These are phyloP conservation scores for Talaromyces funiculosus DNA, from an alignment of 2,329 filamentous ascomycete species.

Conservation along the genomic window DNA sequence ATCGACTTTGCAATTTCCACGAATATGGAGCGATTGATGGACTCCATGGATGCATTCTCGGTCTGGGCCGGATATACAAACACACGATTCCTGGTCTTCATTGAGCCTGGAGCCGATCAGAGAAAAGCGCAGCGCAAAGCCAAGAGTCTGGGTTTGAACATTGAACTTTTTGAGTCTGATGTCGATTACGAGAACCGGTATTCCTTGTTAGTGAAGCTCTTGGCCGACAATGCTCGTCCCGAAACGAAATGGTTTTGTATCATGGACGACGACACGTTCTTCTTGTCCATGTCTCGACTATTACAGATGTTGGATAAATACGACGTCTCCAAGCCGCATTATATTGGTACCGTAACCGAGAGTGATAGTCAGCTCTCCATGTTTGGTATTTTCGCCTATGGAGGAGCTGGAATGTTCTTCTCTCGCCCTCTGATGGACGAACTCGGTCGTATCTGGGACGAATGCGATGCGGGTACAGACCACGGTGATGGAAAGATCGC, in stretches of 20 bases:
- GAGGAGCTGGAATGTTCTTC: slow-evolving; percentile 57
- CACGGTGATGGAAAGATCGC: slow-evolving; percentile 54
- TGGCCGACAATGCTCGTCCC: slow-evolving; percentile 41
- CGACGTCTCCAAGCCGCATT: slow-evolving; percentile 47
- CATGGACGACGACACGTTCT: slow-evolving; percentile 61
- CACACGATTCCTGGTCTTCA: slow-evolving; percentile 49
- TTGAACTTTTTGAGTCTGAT: slow-evolving; percentile 28
- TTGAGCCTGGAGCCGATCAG: slow-evolving; percentile 38
- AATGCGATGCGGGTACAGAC: slow-evolving; percentile 44
- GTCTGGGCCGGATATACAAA: slow-evolving; percentile 53
- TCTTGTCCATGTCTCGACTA: slow-evolving; percentile 50
- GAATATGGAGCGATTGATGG: slow-evolving; percentile 45
- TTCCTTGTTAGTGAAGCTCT: slow-evolving; percentile 50
- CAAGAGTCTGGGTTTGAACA: slow-evolving; percentile 38
- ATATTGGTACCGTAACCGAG: slow-evolving; percentile 56
- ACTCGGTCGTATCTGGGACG: slow-evolving; percentile 44
- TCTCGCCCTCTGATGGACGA: slow-evolving; percentile 48
- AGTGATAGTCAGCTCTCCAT: slow-evolving; percentile 47
- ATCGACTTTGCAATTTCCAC: slow-evolving; percentile 57
- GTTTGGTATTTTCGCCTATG: slow-evolving; percentile 57
- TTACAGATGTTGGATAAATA: slow-evolving; percentile 44
- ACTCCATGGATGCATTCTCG: slow-evolving; percentile 48
- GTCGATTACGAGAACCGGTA: slow-evolving; percentile 47
- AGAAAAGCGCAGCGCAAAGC: slow-evolving; percentile 30
- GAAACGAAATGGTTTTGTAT: slow-evolving; percentile 52